Percentiles rank a stretch among this genome's conserved stretches.
These are phyloP conservation scores for Podila epigama DNA, from an alignment of 192 early-diverging fungal genomes.

Conservation along the genomic window DNA sequence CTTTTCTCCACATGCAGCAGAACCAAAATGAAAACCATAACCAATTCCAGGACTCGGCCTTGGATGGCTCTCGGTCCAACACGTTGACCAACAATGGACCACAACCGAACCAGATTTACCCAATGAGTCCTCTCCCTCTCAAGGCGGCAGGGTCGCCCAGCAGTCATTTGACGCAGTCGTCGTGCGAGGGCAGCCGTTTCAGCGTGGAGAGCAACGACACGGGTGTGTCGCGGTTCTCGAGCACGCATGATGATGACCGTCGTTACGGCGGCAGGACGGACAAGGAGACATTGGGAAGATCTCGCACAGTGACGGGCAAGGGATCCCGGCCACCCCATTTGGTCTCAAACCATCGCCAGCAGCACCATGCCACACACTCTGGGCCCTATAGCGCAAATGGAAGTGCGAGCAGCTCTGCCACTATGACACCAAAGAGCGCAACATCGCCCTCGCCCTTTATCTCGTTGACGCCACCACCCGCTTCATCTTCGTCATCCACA, in stretches of 20 bases:
- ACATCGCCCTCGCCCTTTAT: conserved; percentile 5
- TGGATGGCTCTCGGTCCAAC: not conserved
- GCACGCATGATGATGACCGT: conserved; percentile 21
- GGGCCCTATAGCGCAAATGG: not conserved
- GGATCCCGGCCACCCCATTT: conserved; percentile 22
- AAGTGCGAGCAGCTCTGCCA: not conserved
- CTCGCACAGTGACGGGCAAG: not conserved
- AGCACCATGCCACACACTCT: not conserved
- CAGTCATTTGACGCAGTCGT: not conserved
- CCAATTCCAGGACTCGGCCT: not conserved
- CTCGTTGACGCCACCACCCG: not conserved
- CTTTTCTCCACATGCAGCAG: conserved; percentile 6
- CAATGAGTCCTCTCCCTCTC: conserved; percentile 12
- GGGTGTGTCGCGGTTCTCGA: conserved; percentile 17
- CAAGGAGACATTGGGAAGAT: not conserved
- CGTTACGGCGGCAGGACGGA: not conserved
- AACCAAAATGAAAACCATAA: too few relatives aligned
- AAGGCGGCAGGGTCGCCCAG: conserved; percentile 4
- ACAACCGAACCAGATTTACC: not conserved
- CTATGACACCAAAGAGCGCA: not conserved
- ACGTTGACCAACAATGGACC: not conserved
- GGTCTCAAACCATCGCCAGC: too few relatives aligned
- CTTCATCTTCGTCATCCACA: not conserved
- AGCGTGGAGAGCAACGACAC: conserved; percentile 44
- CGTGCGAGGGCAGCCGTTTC: not conserved